Conservation (phyloP, 164 flowering plant genomes). For the grape (Vitis vinifera) region DNA sequence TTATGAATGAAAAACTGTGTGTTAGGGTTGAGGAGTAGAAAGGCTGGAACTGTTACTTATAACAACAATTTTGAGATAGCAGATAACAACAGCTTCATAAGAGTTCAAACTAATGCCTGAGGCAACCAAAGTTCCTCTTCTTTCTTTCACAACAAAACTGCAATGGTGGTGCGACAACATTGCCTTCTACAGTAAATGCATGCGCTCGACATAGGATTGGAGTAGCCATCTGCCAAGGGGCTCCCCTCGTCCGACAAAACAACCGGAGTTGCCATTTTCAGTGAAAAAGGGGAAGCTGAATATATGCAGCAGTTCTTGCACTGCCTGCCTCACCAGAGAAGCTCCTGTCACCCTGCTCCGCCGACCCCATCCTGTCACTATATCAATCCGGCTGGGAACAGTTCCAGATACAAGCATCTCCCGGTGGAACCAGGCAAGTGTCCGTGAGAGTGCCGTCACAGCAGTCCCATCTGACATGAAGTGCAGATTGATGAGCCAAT, state of each 20-base stretch:
- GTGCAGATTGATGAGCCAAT: slow-evolving; percentile 97
- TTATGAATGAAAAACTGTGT: too few species aligned
- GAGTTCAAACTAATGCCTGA: too few species aligned
- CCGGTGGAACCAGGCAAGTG: slow-evolving; percentile 84
- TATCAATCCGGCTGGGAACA: slow-evolving; percentile 74
- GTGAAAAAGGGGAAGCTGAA: slow-evolving; percentile 83
- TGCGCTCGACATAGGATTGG: slow-evolving; percentile 81
- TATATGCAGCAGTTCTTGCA: slow-evolving; percentile 67
- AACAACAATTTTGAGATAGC: too few species aligned
- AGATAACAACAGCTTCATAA: too few species aligned
- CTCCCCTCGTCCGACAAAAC: slow-evolving; percentile 93
- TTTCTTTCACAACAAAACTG: slow-evolving; percentile 28
- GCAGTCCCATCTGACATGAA: slow-evolving; percentile 99
- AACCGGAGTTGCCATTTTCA: slow-evolving; percentile 85
- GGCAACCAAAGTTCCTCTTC: too few species aligned
- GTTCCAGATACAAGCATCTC: slow-evolving; percentile 67
- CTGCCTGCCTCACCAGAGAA: slow-evolving; percentile 83
- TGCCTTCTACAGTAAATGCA: slow-evolving; percentile 70
- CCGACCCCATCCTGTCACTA: slow-evolving; percentile 98
- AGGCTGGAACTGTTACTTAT: too few species aligned
- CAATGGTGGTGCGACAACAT: slow-evolving; percentile 1
- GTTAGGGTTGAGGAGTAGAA: too few species aligned
- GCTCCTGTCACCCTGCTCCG: slow-evolving; percentile 91
- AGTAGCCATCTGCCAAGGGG: slow-evolving; percentile 75
- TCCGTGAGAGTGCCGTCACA: slow-evolving; percentile 84